These are phyloP conservation scores for Neotropicomus parvogracilis DNA, from an alignment of 1,284 basidiomycete species.

Conservation along the genomic window DNA sequence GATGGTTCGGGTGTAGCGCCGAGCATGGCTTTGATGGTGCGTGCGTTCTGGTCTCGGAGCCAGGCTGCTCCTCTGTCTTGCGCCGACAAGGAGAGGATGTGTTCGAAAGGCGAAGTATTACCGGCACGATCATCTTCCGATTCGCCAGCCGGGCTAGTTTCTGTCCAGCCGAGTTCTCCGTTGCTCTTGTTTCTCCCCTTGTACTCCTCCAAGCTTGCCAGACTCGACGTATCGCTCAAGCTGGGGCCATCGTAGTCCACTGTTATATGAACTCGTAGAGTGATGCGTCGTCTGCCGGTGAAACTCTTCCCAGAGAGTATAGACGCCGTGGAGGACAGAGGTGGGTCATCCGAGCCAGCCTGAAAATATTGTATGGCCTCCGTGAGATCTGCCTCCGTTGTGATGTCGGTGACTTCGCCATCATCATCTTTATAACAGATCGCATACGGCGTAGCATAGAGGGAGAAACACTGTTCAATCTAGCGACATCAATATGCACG, in stretches of 20 bases:
- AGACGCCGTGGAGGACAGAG: conserved; percentile 65
- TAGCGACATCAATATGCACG: conserved; percentile 30
- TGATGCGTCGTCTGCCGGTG: conserved; percentile 67
- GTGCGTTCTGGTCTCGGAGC: conserved; percentile 77
- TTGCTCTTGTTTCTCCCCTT: conserved; percentile 55
- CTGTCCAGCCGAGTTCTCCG: conserved; percentile 55
- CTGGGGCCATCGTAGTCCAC: conserved; percentile 91
- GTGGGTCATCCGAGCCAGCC: conserved; percentile 63
- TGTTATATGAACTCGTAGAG: conserved; percentile 67
- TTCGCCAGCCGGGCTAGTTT: conserved; percentile 39
- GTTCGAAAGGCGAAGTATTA: conserved; percentile 38
- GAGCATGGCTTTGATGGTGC: conserved; percentile 55
- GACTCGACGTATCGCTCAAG: conserved; percentile 80
- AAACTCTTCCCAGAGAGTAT: conserved; percentile 71
- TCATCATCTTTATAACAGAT: conserved; percentile 88
- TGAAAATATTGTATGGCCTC: conserved; percentile 87
- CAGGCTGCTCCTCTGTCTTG: conserved; percentile 72
- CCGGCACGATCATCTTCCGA: conserved; percentile 54
- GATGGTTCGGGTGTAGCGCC: conserved; percentile 61
- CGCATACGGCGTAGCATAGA: conserved; percentile 64
- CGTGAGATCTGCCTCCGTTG: conserved; percentile 68
- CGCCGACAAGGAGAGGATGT: conserved; percentile 42
- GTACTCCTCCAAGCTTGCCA: conserved; percentile 74
- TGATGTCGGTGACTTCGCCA: conserved; percentile 67
- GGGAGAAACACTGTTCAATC: conserved; percentile 80